Conservation (phyloP, 345 rosid genomes). For the Leavenworthia alabamica region DNA sequence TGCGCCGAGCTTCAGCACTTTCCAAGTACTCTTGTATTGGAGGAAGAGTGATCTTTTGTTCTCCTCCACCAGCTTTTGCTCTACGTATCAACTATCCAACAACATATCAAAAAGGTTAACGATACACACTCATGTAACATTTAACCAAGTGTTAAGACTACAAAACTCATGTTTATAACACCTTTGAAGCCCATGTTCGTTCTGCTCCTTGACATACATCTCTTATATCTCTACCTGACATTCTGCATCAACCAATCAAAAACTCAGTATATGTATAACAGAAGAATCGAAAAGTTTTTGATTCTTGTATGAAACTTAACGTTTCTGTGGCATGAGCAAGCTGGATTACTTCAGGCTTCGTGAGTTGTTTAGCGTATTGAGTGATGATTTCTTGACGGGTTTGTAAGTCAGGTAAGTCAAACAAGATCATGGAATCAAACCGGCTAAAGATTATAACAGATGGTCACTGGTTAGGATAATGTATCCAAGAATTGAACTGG, state of each 20-base stretch:
- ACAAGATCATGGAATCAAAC: constrained; percentile 77
- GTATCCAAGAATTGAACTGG: background rate
- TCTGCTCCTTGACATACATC: constrained; percentile 94
- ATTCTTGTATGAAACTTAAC: constrained; percentile 32
- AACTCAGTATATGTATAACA: background rate
- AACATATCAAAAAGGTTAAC: background rate
- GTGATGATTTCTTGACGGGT: constrained; percentile 67
- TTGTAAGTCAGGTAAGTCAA: constrained; percentile 62
- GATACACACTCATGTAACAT: background rate
- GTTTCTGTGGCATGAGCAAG: constrained; percentile 56
- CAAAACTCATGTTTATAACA: background rate
- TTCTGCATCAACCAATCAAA: constrained; percentile 35
- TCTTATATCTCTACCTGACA: constrained; percentile 89
- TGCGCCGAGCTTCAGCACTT: constrained; percentile 48
- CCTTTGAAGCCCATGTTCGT: constrained; percentile 95
- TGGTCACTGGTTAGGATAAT: constrained; percentile 6
- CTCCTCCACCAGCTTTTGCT: constrained; percentile 33
- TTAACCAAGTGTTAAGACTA: background rate
- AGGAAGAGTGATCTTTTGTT: constrained; percentile 46
- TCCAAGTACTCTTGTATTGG: constrained; percentile 58
- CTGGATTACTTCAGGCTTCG: constrained; percentile 56
- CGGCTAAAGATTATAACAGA: constrained; percentile 45
- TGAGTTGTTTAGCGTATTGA: constrained; percentile 81
- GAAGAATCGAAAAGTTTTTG: background rate
- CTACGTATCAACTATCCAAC: constrained; percentile 59